phyloP scores from a whole-genome alignment of 176 grass and related monocot genomes.

The Puya raimondii region DNA sequence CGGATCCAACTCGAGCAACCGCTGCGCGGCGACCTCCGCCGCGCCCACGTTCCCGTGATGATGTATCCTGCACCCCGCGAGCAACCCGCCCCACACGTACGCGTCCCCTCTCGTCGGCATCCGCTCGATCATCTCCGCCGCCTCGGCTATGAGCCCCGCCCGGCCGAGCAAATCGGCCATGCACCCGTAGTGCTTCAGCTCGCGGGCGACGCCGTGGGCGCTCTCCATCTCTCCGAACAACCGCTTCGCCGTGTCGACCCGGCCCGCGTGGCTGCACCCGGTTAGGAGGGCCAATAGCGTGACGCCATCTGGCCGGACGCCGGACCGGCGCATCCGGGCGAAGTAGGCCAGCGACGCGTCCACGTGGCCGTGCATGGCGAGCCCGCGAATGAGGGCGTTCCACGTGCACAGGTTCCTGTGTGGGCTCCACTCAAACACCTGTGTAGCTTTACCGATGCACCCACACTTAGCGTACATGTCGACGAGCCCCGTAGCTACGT shows the following conservation, averaged over 20 bases:
- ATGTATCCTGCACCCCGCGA: conserved; percentile 53
- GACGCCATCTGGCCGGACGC: conserved; percentile 32
- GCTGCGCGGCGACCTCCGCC: conserved; percentile 34
- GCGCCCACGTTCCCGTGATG: conserved; percentile 33
- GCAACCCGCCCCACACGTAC: conserved; percentile 55
- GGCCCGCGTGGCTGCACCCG: conserved; percentile 48
- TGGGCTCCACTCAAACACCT: conserved; percentile 28
- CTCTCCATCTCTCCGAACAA: conserved; percentile 49
- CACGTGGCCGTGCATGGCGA: conserved; percentile 52
- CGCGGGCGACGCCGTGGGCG: conserved; percentile 14
- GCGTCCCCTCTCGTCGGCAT: conserved; percentile 43
- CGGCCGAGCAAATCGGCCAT: conserved; percentile 56
- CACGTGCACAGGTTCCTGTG: conserved; percentile 45
- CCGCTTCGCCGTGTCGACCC: conserved; percentile 35
- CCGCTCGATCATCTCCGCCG: conserved; percentile 36
- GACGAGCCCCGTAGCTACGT: conserved; percentile 38
- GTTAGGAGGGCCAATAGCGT: conserved; percentile 47
- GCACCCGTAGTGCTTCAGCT: conserved; percentile 66
- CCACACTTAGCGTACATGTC: conserved; percentile 60
- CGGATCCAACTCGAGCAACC: conserved; percentile 41
- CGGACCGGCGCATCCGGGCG: conserved; percentile 23
- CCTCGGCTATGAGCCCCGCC: conserved; percentile 42
- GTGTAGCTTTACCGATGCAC: conserved; percentile 15
- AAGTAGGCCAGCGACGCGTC: conserved; percentile 36
- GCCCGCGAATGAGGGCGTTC: conserved; percentile 49